phyloP scores from a whole-genome alignment of 1,284 basidiomycete species.

The Mycosarcoma maydis region DNA sequence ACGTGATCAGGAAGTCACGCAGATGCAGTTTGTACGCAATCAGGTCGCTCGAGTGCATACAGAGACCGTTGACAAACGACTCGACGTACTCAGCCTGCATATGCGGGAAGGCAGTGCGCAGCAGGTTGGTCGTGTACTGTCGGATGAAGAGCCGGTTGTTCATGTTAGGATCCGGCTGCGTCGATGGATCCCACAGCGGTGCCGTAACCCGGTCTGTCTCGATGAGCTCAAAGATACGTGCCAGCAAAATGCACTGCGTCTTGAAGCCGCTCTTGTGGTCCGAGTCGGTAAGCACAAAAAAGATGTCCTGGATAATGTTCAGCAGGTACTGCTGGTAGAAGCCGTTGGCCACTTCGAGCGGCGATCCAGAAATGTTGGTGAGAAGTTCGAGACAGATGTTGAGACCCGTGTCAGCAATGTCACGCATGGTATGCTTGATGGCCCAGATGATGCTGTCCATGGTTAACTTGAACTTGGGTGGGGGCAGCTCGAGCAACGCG shows the following conservation, averaged over 20 bases:
- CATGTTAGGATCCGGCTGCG: constrained; percentile 76
- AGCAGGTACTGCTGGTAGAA: constrained; percentile 95
- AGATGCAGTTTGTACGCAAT: constrained; percentile 82
- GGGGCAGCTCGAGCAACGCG: constrained; percentile 86
- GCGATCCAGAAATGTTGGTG: constrained; percentile 90
- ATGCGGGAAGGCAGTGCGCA: constrained; percentile 62
- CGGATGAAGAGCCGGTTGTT: constrained; percentile 85
- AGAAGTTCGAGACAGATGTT: constrained; percentile 89
- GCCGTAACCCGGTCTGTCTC: constrained; percentile 83
- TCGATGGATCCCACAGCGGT: constrained; percentile 84
- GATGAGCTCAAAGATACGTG: constrained; percentile 91
- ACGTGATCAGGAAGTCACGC: constrained; percentile 73
- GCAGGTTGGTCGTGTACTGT: constrained; percentile 85
- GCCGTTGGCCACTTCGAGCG: constrained; percentile 79
- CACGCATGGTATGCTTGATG: constrained; percentile 99
- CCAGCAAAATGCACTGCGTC: constrained; percentile 71
- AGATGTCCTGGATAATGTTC: constrained; percentile 91
- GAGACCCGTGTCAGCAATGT: constrained; percentile 91
- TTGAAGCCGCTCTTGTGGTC: constrained; percentile 89
- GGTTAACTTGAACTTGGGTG: constrained; percentile 94
- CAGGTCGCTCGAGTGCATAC: constrained; percentile 87
- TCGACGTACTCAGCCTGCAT: constrained; percentile 67
- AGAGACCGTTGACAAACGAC: constrained; percentile 75
- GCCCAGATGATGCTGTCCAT: constrained; percentile 99
- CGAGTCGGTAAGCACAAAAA: constrained; percentile 96